Evolutionary conservation across 805 yeast genomes (phyloP).

Genomic region (Cyberlindnera nakhonratchasimensis): DNA sequence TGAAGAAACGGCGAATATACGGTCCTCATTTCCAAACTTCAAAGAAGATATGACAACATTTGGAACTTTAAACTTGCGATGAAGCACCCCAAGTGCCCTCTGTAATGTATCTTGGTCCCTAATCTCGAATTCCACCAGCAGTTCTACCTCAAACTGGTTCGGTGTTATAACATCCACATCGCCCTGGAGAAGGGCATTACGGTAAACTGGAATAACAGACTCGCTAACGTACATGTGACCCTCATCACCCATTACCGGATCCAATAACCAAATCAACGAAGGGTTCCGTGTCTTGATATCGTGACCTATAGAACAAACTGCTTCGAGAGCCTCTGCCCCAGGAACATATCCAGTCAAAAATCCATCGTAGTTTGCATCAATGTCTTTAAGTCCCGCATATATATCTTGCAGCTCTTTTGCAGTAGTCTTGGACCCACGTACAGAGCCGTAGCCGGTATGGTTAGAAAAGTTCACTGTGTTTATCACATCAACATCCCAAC

Average conservation of each 20-base stretch:
- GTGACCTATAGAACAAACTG: slow-evolving; percentile 39
- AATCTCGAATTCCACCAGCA: slow-evolving; percentile 54
- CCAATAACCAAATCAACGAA: slow-evolving; percentile 52
- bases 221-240: slow-evolving; percentile 63
- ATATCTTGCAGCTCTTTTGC: slow-evolving; percentile 38
- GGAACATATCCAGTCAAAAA: slow-evolving; percentile 69
- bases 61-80: slow-evolving; percentile 44
- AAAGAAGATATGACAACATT: slow-evolving; percentile 70
- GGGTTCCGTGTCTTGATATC: slow-evolving; percentile 36
- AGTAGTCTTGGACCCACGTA: slow-evolving; percentile 44
- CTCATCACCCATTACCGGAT: slow-evolving; percentile 82
- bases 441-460: slow-evolving; percentile 67
- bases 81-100: slow-evolving; percentile 47
- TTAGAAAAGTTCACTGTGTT: slow-evolving; percentile 66
- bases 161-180: slow-evolving; percentile 78
- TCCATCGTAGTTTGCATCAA: slow-evolving; percentile 43
- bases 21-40: slow-evolving; percentile 23
- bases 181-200: slow-evolving; percentile 40
- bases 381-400: slow-evolving; percentile 38
- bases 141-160: slow-evolving; percentile 84
- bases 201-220: slow-evolving; percentile 57
- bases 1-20: slow-evolving; percentile 22
- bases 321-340: slow-evolving; percentile 45
- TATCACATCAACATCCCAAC: slow-evolving; percentile 66
- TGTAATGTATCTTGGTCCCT: slow-evolving; percentile 36